phyloP scores from a whole-genome alignment of 2,329 filamentous ascomycete genomes.

The Juglanconis sp. region DNA sequence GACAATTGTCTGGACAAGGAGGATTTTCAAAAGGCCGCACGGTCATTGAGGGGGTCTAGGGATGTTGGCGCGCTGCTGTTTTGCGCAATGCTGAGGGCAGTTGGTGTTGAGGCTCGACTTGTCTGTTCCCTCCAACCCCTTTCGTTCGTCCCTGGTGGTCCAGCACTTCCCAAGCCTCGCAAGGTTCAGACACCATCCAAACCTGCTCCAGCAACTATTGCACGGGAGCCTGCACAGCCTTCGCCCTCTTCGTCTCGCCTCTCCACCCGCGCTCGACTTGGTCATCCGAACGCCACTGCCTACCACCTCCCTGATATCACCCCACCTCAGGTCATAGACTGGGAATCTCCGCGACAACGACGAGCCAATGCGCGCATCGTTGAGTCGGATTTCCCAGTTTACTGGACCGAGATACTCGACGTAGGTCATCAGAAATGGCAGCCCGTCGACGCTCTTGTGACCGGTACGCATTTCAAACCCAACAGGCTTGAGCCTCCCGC shows the following conservation, averaged over 20 bases:
- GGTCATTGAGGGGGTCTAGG: constrained; percentile 71
- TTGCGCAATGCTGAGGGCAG: constrained; percentile 79
- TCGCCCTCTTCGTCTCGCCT: constrained; percentile 29
- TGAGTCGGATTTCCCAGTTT: constrained; percentile 78
- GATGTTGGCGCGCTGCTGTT: constrained; percentile 90
- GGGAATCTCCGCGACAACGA: constrained; percentile 26
- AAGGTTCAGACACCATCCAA: constrained; percentile 30
- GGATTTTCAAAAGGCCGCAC: constrained; percentile 72
- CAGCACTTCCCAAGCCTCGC: constrained; percentile 42
- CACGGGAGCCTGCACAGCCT: constrained; percentile 5
- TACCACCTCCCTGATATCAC: constrained; percentile 45
- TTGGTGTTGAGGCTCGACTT: constrained; percentile 76
- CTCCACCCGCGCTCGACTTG: constrained; percentile 46
- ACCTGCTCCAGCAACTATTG: not conserved
- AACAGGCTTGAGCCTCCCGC: constrained; percentile 78
- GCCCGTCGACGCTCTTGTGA: constrained; percentile 80
- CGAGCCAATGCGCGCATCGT: constrained; percentile 40
- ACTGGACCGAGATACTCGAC: constrained; percentile 93
- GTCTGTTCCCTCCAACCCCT: constrained; percentile 89
- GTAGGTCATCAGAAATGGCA: constrained; percentile 88
- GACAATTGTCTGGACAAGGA: constrained; percentile 66
- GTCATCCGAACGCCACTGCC: constrained; percentile 52
- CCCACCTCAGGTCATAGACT: constrained; percentile 20
- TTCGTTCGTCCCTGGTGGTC: constrained; percentile 58
- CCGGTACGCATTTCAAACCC: constrained; percentile 72